These are phyloP conservation scores for Echinosophora koreensis DNA, from an alignment of 306 rosid genomes.

Conservation along the genomic window DNA sequence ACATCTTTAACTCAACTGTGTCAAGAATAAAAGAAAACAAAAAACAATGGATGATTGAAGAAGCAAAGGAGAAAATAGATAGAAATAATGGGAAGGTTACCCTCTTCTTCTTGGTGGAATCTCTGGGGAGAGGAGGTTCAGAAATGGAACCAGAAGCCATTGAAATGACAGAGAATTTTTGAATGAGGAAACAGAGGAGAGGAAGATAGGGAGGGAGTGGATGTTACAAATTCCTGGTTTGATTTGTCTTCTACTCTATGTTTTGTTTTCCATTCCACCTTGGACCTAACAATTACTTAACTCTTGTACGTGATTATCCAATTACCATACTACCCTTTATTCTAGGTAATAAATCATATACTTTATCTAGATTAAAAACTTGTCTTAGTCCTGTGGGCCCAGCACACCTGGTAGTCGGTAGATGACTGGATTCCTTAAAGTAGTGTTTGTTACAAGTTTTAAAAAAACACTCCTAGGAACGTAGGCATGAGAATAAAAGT, in stretches of 20 bases:
- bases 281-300: not conserved
- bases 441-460: too few species aligned
- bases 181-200: conserved; percentile 23
- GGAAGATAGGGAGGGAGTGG: conserved; percentile 68
- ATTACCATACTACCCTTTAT: conserved; percentile 24
- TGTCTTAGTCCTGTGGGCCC: too few species aligned
- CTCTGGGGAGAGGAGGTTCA: conserved; percentile 50
- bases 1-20: conserved; percentile 8
- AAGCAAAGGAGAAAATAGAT: not conserved
- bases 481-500: too few species aligned
- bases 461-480: too few species aligned
- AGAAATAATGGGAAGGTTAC: conserved; percentile 27
- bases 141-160: conserved; percentile 56
- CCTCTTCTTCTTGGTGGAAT: conserved; percentile 60
- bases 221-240: conserved; percentile 50
- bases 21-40: conserved; percentile 3
- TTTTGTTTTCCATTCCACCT: too few species aligned
- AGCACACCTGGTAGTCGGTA: too few species aligned
- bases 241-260: conserved; percentile 18
- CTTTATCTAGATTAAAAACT: too few species aligned
- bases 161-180: conserved; percentile 36
- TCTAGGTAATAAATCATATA: too few species aligned
- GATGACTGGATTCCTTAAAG: too few species aligned
- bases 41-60: not conserved
- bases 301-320: conserved; percentile 23